phyloP scores from a whole-genome alignment of 129 eudicot genomes.

The Scalesia atractyloides region DNA sequence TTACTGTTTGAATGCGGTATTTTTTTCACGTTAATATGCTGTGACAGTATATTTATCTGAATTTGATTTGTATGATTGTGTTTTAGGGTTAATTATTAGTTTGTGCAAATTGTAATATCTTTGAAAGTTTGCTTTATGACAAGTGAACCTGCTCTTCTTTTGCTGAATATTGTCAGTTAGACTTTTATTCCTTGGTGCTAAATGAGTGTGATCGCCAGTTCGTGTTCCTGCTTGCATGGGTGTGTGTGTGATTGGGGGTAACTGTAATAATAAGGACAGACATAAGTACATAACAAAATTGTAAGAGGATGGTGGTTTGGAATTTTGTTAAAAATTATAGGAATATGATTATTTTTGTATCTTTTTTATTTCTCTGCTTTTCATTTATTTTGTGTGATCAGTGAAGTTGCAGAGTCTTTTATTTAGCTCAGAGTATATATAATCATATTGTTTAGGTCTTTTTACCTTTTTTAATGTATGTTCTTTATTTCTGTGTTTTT shows the following conservation, averaged over 20 bases:
- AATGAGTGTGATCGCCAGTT: neutral
- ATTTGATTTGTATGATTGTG: conserved; percentile 15
- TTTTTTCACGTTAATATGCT: neutral
- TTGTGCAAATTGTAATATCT: neutral
- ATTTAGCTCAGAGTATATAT: neutral
- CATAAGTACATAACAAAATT: neutral
- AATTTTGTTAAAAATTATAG: neutral
- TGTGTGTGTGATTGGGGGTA: too few relatives aligned
- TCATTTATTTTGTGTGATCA: neutral
- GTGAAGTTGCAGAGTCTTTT: neutral
- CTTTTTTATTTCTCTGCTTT: neutral
- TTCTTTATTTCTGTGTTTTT: too few relatives aligned
- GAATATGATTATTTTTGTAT: neutral
- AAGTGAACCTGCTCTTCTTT: neutral
- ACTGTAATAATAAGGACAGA: too few relatives aligned
- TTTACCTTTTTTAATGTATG: too few relatives aligned
- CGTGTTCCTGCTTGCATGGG: too few relatives aligned
- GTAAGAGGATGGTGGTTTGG: neutral
- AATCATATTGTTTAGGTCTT: neutral
- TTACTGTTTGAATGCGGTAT: neutral
- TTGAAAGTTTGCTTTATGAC: neutral
- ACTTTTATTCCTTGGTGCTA: neutral
- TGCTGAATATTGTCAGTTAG: neutral
- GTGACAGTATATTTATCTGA: conserved; percentile 1
- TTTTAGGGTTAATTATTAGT: neutral